Conservation (phyloP, 805 yeast species). For the Metschnikowia vanudenii region DNA sequence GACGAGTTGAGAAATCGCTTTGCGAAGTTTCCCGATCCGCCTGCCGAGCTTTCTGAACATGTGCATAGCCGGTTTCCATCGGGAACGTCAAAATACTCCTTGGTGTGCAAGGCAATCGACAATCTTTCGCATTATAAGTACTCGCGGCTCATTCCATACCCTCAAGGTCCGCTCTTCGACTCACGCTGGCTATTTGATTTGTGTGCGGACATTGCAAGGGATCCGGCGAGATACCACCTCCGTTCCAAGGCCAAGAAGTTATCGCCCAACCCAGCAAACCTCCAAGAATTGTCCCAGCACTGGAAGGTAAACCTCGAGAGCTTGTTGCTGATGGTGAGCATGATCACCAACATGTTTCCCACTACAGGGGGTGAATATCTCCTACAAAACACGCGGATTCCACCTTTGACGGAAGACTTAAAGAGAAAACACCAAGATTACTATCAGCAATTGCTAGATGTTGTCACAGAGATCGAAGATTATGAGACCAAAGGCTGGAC, state of each 20-base stretch:
- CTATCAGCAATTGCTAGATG: conserved; percentile 21
- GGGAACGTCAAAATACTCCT: conserved; percentile 48
- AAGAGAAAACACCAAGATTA: conserved; percentile 22
- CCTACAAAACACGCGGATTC: conserved; percentile 38
- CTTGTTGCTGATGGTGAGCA: conserved; percentile 28
- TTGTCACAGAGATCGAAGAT: conserved; percentile 26
- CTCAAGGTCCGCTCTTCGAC: conserved; percentile 24
- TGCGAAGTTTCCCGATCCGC: conserved; percentile 42
- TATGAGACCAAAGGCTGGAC: conserved; percentile 42
- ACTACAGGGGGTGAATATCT: conserved; percentile 34
- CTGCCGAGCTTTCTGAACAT: conserved; percentile 36
- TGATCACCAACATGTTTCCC: conserved; percentile 30
- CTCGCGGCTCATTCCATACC: conserved; percentile 40
- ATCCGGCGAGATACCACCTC: conserved; percentile 51
- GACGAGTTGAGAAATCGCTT: conserved; percentile 30
- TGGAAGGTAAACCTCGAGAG: conserved; percentile 20
- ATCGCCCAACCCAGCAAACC: conserved; percentile 32
- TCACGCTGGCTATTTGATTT: conserved; percentile 35
- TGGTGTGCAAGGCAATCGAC: conserved; percentile 41
- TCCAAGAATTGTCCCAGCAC: conserved; percentile 30
- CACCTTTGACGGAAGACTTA: conserved; percentile 29
- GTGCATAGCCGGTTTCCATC: conserved; percentile 50
- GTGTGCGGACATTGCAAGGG: conserved; percentile 45
- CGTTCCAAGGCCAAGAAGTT: conserved; percentile 37
- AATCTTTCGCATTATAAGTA: conserved; percentile 36